Percentiles rank a stretch among this genome's conserved stretches.
Evolutionary conservation across 2,329 filamentous ascomycete species (phyloP).

Genomic region (Chrysosporium queenslandicum): DNA sequence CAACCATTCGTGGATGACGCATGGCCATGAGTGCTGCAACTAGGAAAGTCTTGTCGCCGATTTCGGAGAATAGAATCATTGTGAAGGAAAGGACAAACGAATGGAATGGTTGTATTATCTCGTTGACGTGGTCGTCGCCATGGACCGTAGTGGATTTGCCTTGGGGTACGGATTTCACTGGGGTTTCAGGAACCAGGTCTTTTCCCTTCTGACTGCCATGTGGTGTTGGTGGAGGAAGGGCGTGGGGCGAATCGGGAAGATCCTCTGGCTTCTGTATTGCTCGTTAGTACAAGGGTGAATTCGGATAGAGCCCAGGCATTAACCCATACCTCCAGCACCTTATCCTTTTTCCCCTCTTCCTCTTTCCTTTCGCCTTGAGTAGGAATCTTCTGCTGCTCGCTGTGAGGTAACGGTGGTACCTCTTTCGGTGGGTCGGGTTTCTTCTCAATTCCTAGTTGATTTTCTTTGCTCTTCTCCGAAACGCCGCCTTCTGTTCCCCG

Average conservation of each 20-base stretch:
- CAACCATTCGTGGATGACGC: constrained; percentile 87
- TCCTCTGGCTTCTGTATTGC: constrained; percentile 63
- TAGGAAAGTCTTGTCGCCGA: constrained; percentile 97
- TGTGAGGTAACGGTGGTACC: constrained; percentile 68
- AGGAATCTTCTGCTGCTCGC: constrained; percentile 61
- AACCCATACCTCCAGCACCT: constrained; percentile 49
- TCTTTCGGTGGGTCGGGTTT: constrained; percentile 77
- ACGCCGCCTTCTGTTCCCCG: constrained; percentile 84
- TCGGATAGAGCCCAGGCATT: too few relatives aligned
- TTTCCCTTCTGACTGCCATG: constrained; percentile 21
- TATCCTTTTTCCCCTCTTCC: constrained; percentile 32
- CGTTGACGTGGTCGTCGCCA: constrained; percentile 24
- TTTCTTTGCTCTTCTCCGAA: constrained; percentile 71
- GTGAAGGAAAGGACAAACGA: constrained; percentile 86
- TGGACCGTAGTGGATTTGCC: constrained; percentile 24
- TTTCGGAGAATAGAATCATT: constrained; percentile 95
- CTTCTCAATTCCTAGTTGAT: constrained; percentile 57
- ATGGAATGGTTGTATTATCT: constrained; percentile 65
- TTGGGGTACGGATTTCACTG: constrained; percentile 21
- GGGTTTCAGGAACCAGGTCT: constrained; percentile 34
- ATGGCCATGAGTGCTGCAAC: constrained; percentile 98
- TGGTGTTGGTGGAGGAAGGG: constrained; percentile 61
- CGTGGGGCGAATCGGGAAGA: constrained; percentile 67
- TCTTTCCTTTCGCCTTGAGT: constrained; percentile 25
- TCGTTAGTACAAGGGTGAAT: not conserved